Evolutionary conservation across 768 basidiomycete species (phyloP), one percentile per base, ranked within the genome.

Genomic region (Exsudoporus frostii): DNA sequence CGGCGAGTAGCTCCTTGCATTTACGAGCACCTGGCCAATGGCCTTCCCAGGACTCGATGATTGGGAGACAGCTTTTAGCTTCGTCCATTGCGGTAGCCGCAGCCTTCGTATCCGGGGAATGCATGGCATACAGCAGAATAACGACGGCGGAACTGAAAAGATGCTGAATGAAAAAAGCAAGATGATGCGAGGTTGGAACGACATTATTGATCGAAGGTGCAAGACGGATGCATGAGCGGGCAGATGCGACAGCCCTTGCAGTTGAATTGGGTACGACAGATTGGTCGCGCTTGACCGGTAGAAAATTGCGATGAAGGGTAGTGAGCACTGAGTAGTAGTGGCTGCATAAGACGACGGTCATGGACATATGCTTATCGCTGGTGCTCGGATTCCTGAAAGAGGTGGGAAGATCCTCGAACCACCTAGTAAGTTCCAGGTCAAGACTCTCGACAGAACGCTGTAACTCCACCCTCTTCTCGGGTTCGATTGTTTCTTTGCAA

Each of bases 271-370:
- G 81, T 27, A 81, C 79, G 20, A 84, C 74, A 10, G 81, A 76
- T 62, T 85, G 82, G 57, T 89, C 91, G 30, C 79, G 83, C 65
- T 80, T 85, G 45, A 91, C 84, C 10, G 91, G 92, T 8, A 93
- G 75, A 60, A 92, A 85, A 68, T 92, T 92, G 44, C 92, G 90
- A 64, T 93, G 92, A 44, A 93, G 81, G 6, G 91, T 91, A 5
- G 89, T 91, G 61, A 92, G 74, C 39, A 93, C 79, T 15, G 90
- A 92, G 69, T 94, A 94, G 64, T 92, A 93, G 65, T 92, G 90
- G 61, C 89, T 90, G 78, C 85, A 91, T 11, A 93, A 78, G 34
- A 91, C 86, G 39, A 88, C 86, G 11, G 87, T 88, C 85, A 92
- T 89, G 1, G 88, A 86, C 24, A 88, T 87, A 68, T 92, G 88